phyloP scores from a whole-genome alignment of 2,329 filamentous ascomycete genomes.

The Epichloe hybrida region DNA sequence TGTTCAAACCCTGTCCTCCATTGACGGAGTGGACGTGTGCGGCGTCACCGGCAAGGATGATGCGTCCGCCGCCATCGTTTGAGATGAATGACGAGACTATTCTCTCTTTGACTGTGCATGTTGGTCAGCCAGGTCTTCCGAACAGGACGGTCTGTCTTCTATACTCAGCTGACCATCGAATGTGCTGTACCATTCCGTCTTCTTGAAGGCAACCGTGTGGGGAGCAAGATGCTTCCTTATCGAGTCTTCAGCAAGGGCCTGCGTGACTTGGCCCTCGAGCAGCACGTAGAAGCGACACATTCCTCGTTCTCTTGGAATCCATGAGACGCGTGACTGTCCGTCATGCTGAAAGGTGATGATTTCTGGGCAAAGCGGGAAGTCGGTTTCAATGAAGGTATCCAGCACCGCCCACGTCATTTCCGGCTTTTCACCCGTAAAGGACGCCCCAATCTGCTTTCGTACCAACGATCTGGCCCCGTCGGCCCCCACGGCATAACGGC shows the following conservation, averaged over 20 bases:
- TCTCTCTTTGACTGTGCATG: conserved; percentile 24
- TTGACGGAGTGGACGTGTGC: conserved; percentile 43
- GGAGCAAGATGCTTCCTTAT: conserved; percentile 31
- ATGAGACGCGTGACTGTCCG: conserved; percentile 31
- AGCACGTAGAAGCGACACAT: conserved; percentile 34
- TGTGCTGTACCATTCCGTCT: conserved; percentile 36
- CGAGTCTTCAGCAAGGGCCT: conserved; percentile 25
- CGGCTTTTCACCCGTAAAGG: conserved; percentile 32
- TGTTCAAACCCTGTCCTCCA: conserved; percentile 45
- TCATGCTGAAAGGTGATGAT: conserved; percentile 34
- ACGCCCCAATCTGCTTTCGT: conserved; percentile 24
- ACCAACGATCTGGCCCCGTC: conserved; percentile 38
- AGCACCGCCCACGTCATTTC: conserved; percentile 37
- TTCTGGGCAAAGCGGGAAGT: conserved; percentile 31
- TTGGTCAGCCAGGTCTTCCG: neutral
- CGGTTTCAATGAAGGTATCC: conserved; percentile 34
- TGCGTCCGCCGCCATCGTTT: conserved; percentile 25
- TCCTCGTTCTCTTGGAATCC: conserved; percentile 33
- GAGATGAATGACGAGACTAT: conserved; percentile 27
- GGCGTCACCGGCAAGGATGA: conserved; percentile 42
- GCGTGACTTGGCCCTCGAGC: conserved; percentile 30
- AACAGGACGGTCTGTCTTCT: neutral
- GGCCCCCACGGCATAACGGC: conserved; percentile 34
- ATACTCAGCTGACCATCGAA: conserved; percentile 27
- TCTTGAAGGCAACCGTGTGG: conserved; percentile 26